Evolutionary conservation across 495 filamentous ascomycete species (phyloP).

Genomic region (Letharia columbiana): DNA sequence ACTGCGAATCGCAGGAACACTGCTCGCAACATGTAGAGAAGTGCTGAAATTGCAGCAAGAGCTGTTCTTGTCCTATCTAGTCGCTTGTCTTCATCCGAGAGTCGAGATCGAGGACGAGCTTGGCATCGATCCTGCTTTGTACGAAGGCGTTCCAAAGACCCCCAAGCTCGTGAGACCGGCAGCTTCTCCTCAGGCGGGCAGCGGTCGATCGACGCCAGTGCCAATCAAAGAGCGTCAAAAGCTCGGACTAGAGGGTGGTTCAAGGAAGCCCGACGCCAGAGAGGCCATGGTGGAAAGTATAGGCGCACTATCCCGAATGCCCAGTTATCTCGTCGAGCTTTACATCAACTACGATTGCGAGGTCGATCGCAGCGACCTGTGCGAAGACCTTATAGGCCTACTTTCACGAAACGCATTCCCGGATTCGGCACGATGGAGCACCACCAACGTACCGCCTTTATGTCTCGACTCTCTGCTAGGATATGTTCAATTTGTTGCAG

Average conservation of each 20-base stretch:
- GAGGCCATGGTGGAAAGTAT: slow-evolving; percentile 99
- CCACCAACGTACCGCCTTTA: slow-evolving; percentile 91
- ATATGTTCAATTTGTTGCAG: slow-evolving; percentile 84
- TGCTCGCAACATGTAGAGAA: slow-evolving; percentile 83
- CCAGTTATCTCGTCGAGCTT: slow-evolving; percentile 86
- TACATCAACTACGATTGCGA: slow-evolving; percentile 99
- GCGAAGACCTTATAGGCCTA: slow-evolving; percentile 89
- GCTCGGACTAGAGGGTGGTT: slow-evolving; percentile 86
- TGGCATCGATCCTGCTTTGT: slow-evolving; percentile 83
- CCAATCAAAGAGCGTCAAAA: slow-evolving; percentile 89
- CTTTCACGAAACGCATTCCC: slow-evolving; percentile 91
- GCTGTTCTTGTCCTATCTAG: slow-evolving; percentile 86
- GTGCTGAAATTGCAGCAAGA: slow-evolving; percentile 96
- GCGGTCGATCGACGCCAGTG: slow-evolving; percentile 85
- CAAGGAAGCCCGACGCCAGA: slow-evolving; percentile 82
- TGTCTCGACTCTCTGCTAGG: slow-evolving; percentile 87
- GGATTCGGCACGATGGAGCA: slow-evolving; percentile 98
- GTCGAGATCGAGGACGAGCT: slow-evolving; percentile 87
- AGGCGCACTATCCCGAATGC: slow-evolving; percentile 81
- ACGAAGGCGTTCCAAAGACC: slow-evolving; percentile 85
- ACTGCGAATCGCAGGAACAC: slow-evolving; percentile 79
- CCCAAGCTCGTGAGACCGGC: slow-evolving; percentile 78
- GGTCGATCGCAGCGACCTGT: slow-evolving; percentile 82
- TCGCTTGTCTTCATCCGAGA: slow-evolving; percentile 84
- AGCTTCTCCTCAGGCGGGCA: slow-evolving; percentile 59